Evolutionary conservation across 257 asterid genomes (phyloP).

Genomic region (Nicotiana benthamiana): DNA sequence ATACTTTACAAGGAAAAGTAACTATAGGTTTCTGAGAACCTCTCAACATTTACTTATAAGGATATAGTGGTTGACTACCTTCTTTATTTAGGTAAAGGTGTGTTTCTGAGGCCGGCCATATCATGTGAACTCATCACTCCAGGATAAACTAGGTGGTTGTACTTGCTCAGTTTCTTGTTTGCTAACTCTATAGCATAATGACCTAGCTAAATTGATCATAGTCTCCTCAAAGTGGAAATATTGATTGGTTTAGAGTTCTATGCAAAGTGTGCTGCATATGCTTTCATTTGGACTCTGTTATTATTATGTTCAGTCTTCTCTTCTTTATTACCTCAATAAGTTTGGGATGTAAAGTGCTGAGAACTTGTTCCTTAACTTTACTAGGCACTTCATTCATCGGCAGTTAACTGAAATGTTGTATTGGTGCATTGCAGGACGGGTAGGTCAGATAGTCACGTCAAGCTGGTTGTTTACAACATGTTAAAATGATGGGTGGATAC

Average conservation of each 20-base stretch:
- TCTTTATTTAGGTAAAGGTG: neutral
- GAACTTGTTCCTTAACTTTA: neutral
- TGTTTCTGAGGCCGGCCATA: neutral
- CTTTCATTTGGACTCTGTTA: neutral
- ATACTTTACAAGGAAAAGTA: neutral
- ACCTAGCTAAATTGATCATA: neutral
- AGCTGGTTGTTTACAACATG: constrained; percentile 1
- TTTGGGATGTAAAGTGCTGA: neutral
- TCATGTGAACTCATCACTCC: neutral
- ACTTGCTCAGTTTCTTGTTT: neutral
- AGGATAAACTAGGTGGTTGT: neutral
- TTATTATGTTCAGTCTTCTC: neutral
- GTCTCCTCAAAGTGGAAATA: neutral
- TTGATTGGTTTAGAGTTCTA: neutral
- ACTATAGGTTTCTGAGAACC: neutral
- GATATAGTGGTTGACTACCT: neutral
- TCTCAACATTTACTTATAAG: neutral
- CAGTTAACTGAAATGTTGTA: constrained; percentile 2
- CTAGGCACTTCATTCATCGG: neutral
- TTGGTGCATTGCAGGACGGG: constrained; percentile 79
- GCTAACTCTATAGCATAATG: neutral
- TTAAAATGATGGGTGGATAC: constrained; percentile 11
- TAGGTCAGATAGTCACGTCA: constrained; percentile 38
- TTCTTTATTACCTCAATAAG: constrained; percentile 1
- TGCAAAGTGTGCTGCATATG: neutral